These are phyloP conservation scores for Carpinus viminea DNA, from an alignment of 306 rosid genomes.

Conservation along the genomic window DNA sequence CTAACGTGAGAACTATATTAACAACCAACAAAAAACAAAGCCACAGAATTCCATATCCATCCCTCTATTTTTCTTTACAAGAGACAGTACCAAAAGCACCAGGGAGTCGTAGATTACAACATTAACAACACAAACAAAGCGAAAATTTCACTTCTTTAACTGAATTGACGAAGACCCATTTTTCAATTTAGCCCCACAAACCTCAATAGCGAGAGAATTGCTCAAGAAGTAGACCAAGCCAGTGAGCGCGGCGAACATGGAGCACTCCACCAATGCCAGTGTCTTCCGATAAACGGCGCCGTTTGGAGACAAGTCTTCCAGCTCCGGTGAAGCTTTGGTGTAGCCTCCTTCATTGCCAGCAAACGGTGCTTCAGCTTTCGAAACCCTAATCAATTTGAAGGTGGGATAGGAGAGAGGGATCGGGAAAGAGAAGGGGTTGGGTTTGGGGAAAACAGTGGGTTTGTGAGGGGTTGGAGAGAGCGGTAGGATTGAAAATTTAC, in stretches of 20 bases:
- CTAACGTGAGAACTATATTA: neutral
- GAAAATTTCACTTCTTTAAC: neutral
- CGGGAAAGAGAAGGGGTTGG: conserved; percentile 19
- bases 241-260: conserved; percentile 95
- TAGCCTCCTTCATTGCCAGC: conserved; percentile 33
- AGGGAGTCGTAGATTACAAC: neutral
- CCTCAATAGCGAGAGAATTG: conserved; percentile 91
- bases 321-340: conserved; percentile 28
- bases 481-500: conserved; percentile 15
- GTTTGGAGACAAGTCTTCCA: conserved; percentile 66
- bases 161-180: neutral
- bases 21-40: neutral
- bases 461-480: conserved; percentile 18
- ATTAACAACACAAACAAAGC: neutral
- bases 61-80: neutral
- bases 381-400: conserved; percentile 40
- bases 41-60: neutral
- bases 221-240: conserved; percentile 95
- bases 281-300: conserved; percentile 74
- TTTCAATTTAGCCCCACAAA: conserved; percentile 27
- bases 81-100: neutral
- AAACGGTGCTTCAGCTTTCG: conserved; percentile 32
- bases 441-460: conserved; percentile 21
- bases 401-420: conserved; percentile 22
- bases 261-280: conserved; percentile 90